phyloP scores from a whole-genome alignment of 805 yeast species.

The Maudiozyma bulderi region DNA sequence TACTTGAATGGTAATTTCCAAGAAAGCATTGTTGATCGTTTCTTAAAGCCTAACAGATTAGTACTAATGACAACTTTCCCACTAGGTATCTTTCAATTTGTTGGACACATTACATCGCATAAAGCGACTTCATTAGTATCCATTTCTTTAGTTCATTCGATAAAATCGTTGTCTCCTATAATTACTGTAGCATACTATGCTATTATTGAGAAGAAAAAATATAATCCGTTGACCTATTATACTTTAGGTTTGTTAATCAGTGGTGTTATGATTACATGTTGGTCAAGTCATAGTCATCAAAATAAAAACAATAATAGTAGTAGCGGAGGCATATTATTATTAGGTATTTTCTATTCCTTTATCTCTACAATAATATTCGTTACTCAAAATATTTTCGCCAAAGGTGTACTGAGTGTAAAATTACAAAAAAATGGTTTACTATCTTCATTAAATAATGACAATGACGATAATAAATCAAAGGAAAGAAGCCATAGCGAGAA shows the following conservation, averaged over 20 bases:
- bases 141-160: slow-evolving; percentile 89
- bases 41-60: slow-evolving; percentile 45
- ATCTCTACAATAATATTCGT: slow-evolving; percentile 53
- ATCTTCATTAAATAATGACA: slow-evolving; percentile 17
- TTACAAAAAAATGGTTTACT: slow-evolving; percentile 11
- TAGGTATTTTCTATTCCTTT: slow-evolving; percentile 32
- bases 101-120: slow-evolving; percentile 86
- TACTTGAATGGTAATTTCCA: slow-evolving; percentile 27
- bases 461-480: slow-evolving; percentile 15
- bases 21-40: slow-evolving; percentile 27
- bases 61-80: slow-evolving; percentile 68
- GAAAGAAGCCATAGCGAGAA: slow-evolving; percentile 4
- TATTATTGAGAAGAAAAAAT: slow-evolving; percentile 46
- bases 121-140: slow-evolving; percentile 88
- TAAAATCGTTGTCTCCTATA: slow-evolving; percentile 85
- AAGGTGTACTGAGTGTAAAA: slow-evolving; percentile 50
- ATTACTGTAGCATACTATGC: slow-evolving; percentile 77
- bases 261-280: slow-evolving; percentile 81
- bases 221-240: slow-evolving; percentile 57
- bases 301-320: slow-evolving; percentile 5
- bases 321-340: slow-evolving; percentile 10
- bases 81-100: slow-evolving; percentile 88
- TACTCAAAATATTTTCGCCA: slow-evolving; percentile 73
- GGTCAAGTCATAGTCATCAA: slow-evolving; percentile 30
- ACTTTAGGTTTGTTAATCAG: slow-evolving; percentile 69